phyloP scores from a whole-genome alignment of 2,329 filamentous ascomycete species.

The Chlorencoelia australis region DNA sequence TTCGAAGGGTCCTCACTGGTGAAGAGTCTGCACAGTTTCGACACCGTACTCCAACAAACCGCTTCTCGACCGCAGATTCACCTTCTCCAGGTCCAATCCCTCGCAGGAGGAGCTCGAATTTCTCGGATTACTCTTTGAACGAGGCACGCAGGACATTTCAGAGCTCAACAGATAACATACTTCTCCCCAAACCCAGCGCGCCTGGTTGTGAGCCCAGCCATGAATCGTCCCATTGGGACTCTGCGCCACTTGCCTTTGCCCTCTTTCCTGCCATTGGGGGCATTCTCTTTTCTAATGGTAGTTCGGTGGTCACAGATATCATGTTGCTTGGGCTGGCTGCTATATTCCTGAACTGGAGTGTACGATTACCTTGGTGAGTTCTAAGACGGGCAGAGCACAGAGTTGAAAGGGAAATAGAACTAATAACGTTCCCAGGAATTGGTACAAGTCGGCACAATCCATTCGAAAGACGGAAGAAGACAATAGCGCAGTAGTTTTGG shows the following conservation, averaged over 20 bases:
- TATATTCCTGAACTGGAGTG: constrained; percentile 86
- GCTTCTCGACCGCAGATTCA: constrained; percentile 23
- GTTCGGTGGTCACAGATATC: constrained; percentile 73
- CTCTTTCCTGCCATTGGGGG: constrained; percentile 80
- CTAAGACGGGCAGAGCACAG: background rate
- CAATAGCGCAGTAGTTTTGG: constrained; percentile 24
- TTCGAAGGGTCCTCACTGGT: background rate
- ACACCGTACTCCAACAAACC: constrained; percentile 14
- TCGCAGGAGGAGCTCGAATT: constrained; percentile 62
- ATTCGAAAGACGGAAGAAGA: constrained; percentile 44
- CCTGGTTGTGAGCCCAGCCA: constrained; percentile 30
- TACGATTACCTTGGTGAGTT: constrained; percentile 63
- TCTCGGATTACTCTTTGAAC: constrained; percentile 65
- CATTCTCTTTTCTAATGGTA: constrained; percentile 75
- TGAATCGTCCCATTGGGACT: constrained; percentile 63
- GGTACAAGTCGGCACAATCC: constrained; percentile 64
- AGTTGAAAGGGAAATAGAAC: too few relatives aligned
- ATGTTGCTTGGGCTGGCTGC: constrained; percentile 71
- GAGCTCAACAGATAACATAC: constrained; percentile 59
- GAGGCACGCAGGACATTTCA: constrained; percentile 55
- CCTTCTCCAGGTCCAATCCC: constrained; percentile 10
- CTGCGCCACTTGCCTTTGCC: constrained; percentile 71
- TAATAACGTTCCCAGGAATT: too few relatives aligned
- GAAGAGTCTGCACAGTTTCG: constrained; percentile 14
- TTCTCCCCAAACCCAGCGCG: constrained; percentile 44